phyloP scores from a whole-genome alignment of 352 stramenopile genomes.

The Blastocystis sp. region DNA sequence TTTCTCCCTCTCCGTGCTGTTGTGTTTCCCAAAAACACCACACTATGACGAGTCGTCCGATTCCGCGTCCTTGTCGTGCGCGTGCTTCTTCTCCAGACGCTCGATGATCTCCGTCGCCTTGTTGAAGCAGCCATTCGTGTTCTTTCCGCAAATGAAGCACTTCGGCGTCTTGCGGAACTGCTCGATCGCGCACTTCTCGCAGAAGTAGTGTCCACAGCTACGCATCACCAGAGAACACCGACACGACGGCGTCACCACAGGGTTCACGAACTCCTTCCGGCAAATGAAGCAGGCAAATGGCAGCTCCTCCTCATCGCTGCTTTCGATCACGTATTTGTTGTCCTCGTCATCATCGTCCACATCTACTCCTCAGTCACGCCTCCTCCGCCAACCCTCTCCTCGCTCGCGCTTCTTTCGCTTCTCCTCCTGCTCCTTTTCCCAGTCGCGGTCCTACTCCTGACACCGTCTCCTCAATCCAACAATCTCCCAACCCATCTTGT shows the following conservation, averaged over 20 bases:
- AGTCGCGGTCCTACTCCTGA: conserved; percentile 82
- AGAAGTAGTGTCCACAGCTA: conserved; percentile 91
- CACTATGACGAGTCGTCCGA: not conserved
- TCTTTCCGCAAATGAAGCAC: conserved; percentile 89
- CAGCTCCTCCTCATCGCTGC: conserved; percentile 73
- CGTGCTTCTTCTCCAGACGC: conserved; percentile 14
- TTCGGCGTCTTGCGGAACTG: conserved; percentile 79
- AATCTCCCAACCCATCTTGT: conserved; percentile 94
- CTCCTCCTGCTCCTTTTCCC: conserved; percentile 81
- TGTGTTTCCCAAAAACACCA: not conserved
- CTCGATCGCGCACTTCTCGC: conserved; percentile 85
- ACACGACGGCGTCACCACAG: conserved; percentile 82
- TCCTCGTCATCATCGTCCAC: conserved; percentile 54
- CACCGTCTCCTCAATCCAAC: not conserved
- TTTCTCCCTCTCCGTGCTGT: not conserved
- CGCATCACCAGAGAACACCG: not conserved
- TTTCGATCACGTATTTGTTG: conserved; percentile 73
- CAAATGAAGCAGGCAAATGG: conserved; percentile 93
- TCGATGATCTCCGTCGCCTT: conserved; percentile 74
- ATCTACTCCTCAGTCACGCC: not conserved
- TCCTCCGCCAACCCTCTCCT: conserved; percentile 64
- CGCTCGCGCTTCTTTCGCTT: conserved; percentile 85
- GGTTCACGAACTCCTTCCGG: conserved; percentile 84
- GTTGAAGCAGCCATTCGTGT: conserved; percentile 88
- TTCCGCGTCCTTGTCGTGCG: not conserved